Percentiles rank a stretch among this genome's conserved stretches.
Conservation (phyloP, 306 rosid genomes). For the Trifolium pratense region DNA sequence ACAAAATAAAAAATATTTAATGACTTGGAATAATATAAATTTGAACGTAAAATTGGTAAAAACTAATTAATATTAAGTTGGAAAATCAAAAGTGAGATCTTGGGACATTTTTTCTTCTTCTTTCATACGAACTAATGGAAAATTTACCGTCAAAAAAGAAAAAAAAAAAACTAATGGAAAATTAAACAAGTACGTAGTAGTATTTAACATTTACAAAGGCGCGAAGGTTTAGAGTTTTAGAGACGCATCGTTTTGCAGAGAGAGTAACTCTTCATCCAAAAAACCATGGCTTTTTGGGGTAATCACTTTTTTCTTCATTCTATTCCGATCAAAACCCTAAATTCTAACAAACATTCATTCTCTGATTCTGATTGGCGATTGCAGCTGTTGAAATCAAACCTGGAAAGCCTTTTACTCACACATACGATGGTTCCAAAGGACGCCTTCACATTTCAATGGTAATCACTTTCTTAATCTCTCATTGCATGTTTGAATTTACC, state of each 20-base stretch:
- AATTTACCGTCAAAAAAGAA: no score
- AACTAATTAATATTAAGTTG: no score
- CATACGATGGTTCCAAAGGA: conserved; percentile 58
- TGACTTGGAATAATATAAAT: no score
- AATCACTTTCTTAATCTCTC: conserved; percentile 6
- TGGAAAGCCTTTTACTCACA: conserved; percentile 73
- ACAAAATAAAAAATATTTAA: no score
- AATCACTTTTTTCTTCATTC: conserved; percentile 14
- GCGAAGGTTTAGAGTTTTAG: conserved; percentile 39
- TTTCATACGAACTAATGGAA: no score
- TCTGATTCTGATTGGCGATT: background rate
- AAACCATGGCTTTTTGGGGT: conserved; percentile 88
- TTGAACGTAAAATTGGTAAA: no score
- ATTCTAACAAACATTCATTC: background rate
- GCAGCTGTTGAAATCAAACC: conserved; percentile 85
- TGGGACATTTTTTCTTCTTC: no score
- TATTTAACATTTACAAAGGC: no score
- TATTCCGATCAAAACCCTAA: background rate
- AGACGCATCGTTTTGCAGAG: background rate
- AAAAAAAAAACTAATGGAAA: no score
- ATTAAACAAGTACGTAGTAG: no score
- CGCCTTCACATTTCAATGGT: conserved; percentile 92
- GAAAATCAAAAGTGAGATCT: no score
- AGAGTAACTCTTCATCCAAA: background rate
- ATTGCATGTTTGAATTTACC: background rate